Percentiles rank a stretch among this genome's conserved stretches.
Evolutionary conservation across 208 protist species (phyloP).

Genomic region (Leishmania lainsoni): DNA sequence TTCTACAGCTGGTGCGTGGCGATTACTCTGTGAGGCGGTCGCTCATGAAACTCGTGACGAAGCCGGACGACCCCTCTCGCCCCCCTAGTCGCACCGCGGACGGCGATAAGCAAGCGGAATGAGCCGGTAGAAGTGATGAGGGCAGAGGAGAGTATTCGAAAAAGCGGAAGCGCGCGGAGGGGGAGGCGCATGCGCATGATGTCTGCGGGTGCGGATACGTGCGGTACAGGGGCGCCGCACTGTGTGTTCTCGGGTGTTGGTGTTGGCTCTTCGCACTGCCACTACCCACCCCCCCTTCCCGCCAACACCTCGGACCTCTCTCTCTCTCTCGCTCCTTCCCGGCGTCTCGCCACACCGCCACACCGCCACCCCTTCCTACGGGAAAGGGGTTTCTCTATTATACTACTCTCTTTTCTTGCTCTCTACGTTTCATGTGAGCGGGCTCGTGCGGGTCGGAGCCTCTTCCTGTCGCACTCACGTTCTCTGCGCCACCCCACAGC

Average conservation of each 20-base stretch:
- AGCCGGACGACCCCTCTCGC: background rate
- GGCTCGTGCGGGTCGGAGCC: too few relatives aligned
- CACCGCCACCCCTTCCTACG: too few relatives aligned
- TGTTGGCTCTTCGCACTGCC: background rate
- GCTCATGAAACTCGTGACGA: background rate
- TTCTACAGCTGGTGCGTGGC: slow-evolving; percentile 60
- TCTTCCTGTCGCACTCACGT: too few relatives aligned
- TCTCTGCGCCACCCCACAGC: too few relatives aligned
- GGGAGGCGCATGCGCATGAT: too few relatives aligned
- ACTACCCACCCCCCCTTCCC: background rate
- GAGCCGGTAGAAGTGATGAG: background rate
- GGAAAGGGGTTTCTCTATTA: too few relatives aligned
- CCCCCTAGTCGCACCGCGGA: background rate
- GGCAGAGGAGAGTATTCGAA: background rate
- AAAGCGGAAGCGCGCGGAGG: background rate
- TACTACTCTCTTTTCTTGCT: too few relatives aligned
- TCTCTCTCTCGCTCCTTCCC: background rate
- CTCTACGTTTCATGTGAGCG: too few relatives aligned
- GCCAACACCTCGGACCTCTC: background rate
- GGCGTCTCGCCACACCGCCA: background rate
- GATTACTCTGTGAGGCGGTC: background rate
- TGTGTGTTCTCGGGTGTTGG: too few relatives aligned
- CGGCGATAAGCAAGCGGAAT: background rate
- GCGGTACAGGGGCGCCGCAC: background rate
- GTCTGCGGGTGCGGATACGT: background rate